Base-by-base conservation (phyloP, 768 basidiomycete species). In the Asterophora lycoperdoides region DNA sequence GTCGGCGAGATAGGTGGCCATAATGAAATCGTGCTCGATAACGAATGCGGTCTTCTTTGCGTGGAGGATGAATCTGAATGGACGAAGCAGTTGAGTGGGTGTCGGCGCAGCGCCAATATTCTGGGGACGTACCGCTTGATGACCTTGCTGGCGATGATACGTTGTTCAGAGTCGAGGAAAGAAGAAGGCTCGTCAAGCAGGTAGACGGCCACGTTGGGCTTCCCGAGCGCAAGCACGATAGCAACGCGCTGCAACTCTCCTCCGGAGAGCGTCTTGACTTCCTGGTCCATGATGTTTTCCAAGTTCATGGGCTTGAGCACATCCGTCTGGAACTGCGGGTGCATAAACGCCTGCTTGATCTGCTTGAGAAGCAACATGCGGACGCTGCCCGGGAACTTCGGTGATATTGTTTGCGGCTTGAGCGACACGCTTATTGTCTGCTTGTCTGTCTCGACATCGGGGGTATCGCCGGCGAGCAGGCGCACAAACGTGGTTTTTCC, bases 1-100 rank as follows among this genome's bases (percentile, higher is more conserved):
- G 65, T 99, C 96, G 35, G 96, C 95, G 48, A 99, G 88, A 68
- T 99, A 98, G 2, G 95, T 97, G 3, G 95, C 94, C 95, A 97
- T 97, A 74, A 98, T 96, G 69, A 99, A 97, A 75, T 98, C 95
- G 83, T 99, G 96, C 78, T 99, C 96, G 62, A 99, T 97, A 60
- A 99, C 80, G 66, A 99, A 97, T 0, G 96, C 96, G 1, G 94
- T 98, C 73, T 94, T 93, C 76, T 96, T 96, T 11, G 93, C 81
- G 62, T 96, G 89, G 26, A 98, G 83, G 61, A 99, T 91, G 70
- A 95, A 97, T 41, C 87, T 48, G 7, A 35, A 26, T 30, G 38
- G n/a, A 17, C 8, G 44, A 63, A 29, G 13, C 28, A 20, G 28
- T 51, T 45, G 43, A 36, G 28, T 37, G 18, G 18, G 53, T 13